Percentiles rank a stretch among this genome's conserved stretches.
Conservation (phyloP, 2,329 filamentous ascomycete genomes). For the Emericellopsis atlantica region DNA sequence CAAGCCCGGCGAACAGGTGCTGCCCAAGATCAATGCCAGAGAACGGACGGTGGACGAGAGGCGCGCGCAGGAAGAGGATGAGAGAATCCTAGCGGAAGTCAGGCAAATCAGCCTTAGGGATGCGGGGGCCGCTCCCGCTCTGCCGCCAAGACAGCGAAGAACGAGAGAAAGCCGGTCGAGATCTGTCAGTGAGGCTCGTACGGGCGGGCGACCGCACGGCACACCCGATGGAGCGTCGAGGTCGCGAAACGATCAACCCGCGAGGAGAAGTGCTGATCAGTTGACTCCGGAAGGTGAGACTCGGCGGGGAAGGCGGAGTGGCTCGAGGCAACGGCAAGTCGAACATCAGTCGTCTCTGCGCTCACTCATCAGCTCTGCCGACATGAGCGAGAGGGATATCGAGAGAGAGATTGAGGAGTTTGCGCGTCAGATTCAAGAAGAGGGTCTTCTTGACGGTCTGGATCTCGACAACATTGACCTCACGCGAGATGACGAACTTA, state of each 20-base stretch:
- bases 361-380: conserved; percentile 69
- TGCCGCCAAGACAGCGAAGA: conserved; percentile 13
- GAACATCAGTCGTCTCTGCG: conserved; percentile 85
- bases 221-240: conserved; percentile 6
- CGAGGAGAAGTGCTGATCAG: conserved; percentile 18
- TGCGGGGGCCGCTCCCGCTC: conserved; percentile 34
- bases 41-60: conserved; percentile 40
- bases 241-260: conserved; percentile 3
- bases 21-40: conserved; percentile 46
- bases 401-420: conserved; percentile 87
- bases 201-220: conserved; percentile 9
- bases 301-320: conserved; percentile 24
- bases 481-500: conserved; percentile 77
- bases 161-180: conserved; percentile 18
- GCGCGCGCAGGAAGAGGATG: conserved; percentile 51
- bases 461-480: conserved; percentile 81
- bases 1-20: conserved; percentile 66
- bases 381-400: conserved; percentile 65
- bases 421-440: conserved; percentile 75
- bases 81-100: conserved; percentile 57
- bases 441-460: conserved; percentile 76
- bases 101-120: conserved; percentile 63
- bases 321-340: conserved; percentile 45
- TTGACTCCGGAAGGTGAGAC: conserved; percentile 21
- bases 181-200: conserved; percentile 8